Evolutionary conservation across 106 monocot species (phyloP), one percentile per base, ranked within the genome.

Genomic region (Dioscorea zingiberensis): DNA sequence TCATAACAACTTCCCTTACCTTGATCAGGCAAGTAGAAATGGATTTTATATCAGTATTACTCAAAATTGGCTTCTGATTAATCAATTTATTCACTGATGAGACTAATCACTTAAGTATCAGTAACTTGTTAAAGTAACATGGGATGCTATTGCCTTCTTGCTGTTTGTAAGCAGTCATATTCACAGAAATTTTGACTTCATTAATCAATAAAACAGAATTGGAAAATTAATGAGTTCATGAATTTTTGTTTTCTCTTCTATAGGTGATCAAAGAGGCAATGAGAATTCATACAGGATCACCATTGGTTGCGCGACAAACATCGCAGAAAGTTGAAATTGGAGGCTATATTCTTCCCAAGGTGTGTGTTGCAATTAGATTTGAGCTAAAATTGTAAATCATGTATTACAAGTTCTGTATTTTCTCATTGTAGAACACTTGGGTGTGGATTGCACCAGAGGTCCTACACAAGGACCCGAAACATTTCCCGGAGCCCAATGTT

Each of bases 231-330:
- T 51, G 13, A 13, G 4, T 4, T 51, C 1, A 51, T 13, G 15
- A 51, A 19, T 51, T 16, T 51, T 19, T 15, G 4, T 51, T n/a
- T 51, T 51, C 1, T 51, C 1, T 51, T 51, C 21, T 70, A 65
- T 71, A 93, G 92, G 92, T 93, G 60, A 78, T 94, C 58, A 91
- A 91, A 69, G 91, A 95, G 62, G 60, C 94, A 22, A 87, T 94
- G 90, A 78, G 94, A 21, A 82, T 77, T 38, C 85, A 87, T 61
- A 78, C 83, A 11, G 94, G 82, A 3, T 94, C 94, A 12, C 90
- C 94, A 4, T 64, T 94, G 64, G 79, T 94, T 44, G 94, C 90
- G 54, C 84, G 94, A 70, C 87, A 90, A 71, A 80, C 90, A 55
- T 84, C 81, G 18, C 77, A 68, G 28, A 63, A 76, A 68, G 72